These are phyloP conservation scores for Monilinia fructigena DNA, from an alignment of 2,329 filamentous ascomycete species.

Conservation along the genomic window DNA sequence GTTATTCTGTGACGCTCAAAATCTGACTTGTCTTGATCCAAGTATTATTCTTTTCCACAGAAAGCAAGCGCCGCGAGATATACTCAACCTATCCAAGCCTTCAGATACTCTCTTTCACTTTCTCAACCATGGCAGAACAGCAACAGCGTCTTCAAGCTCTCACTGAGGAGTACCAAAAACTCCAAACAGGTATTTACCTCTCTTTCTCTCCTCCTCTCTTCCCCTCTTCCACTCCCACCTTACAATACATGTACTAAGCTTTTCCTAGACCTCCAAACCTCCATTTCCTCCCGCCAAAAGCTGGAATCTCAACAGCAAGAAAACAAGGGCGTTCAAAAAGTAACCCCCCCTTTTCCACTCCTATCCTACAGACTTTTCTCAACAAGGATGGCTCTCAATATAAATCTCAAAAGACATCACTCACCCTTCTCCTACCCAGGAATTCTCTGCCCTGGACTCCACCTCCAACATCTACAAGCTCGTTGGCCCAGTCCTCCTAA, in stretches of 20 bases:
- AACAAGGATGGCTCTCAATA: constrained; percentile 25
- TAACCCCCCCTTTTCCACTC: constrained; percentile 39
- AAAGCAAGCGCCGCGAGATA: constrained; percentile 1
- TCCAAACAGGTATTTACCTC: constrained; percentile 67
- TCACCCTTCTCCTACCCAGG: constrained; percentile 48
- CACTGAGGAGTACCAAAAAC: constrained; percentile 81
- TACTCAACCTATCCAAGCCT: neutral
- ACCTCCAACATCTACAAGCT: constrained; percentile 94
- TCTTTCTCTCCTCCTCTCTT: neutral
- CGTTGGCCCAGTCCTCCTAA: constrained; percentile 85
- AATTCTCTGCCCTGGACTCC: constrained; percentile 76
- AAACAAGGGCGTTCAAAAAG: constrained; percentile 83
- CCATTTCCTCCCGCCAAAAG: constrained; percentile 79
- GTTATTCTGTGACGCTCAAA: neutral
- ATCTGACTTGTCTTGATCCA: neutral
- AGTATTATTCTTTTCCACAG: neutral
- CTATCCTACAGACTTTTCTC: neutral
- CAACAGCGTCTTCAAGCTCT: constrained; percentile 79
- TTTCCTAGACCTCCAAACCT: constrained; percentile 70
- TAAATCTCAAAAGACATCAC: neutral
- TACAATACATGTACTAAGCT: constrained; percentile 4
- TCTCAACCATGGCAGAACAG: constrained; percentile 62
- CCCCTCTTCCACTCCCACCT: neutral
- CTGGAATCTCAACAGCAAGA: constrained; percentile 93
- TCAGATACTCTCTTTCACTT: neutral